A percentile compares a stretch with the other conserved stretches of the same genome.
Conservation (phyloP, 2,329 filamentous ascomycete species). For the Talaromyces sp. region DNA sequence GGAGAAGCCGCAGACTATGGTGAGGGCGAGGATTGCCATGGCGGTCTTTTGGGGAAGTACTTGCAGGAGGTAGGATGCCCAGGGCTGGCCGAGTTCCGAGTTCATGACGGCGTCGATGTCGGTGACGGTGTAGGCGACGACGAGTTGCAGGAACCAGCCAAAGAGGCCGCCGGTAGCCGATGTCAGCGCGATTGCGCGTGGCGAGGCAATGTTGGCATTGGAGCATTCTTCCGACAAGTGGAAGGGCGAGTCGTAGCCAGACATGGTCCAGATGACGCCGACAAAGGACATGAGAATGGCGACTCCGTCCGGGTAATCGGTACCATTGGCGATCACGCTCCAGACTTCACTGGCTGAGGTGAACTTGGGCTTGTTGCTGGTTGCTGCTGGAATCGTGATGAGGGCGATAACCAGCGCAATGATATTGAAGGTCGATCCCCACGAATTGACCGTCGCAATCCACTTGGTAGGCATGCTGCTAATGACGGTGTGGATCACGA, state of each 20-base stretch:
- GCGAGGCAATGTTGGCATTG: constrained; percentile 65
- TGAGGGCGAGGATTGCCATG: constrained; percentile 59
- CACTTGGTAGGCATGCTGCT: constrained; percentile 67
- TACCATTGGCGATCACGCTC: constrained; percentile 61
- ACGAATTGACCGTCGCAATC: constrained; percentile 66
- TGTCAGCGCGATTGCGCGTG: constrained; percentile 67
- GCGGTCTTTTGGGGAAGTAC: constrained; percentile 57
- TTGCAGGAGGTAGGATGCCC: constrained; percentile 65
- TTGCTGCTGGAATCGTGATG: constrained; percentile 62
- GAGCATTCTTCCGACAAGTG: constrained; percentile 72
- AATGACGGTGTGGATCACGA: constrained; percentile 63
- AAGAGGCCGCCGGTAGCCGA: constrained; percentile 60
- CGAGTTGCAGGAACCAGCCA: constrained; percentile 69
- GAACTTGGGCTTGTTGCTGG: constrained; percentile 55
- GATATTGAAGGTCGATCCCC: constrained; percentile 67
- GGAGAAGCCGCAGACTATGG: constrained; percentile 64
- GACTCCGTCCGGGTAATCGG: constrained; percentile 62
- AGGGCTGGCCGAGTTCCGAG: constrained; percentile 63
- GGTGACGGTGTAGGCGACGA: constrained; percentile 66
- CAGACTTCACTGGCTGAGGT: constrained; percentile 56
- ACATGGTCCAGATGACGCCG: constrained; percentile 65
- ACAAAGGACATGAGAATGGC: constrained; percentile 68
- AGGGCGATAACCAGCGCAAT: constrained; percentile 61
- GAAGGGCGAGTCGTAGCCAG: constrained; percentile 64
- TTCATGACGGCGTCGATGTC: constrained; percentile 56